phyloP scores from a whole-genome alignment of 2,329 filamentous ascomycete genomes.

The Colletotrichum sp. region DNA sequence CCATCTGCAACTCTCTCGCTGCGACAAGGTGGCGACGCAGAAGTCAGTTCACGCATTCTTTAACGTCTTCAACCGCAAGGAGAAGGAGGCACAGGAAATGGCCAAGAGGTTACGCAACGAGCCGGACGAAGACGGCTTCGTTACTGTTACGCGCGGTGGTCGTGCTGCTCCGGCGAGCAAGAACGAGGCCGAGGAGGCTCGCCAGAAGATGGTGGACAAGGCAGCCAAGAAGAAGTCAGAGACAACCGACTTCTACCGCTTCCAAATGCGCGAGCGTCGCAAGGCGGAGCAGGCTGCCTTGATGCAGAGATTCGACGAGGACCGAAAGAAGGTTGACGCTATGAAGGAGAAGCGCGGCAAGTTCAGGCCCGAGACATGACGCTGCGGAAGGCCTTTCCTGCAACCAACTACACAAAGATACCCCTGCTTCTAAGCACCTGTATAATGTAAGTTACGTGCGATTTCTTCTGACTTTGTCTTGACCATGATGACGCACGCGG shows the following conservation, averaged over 20 bases:
- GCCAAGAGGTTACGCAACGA: slow-evolving; percentile 73
- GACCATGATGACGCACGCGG: slow-evolving; percentile 57
- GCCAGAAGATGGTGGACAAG: slow-evolving; percentile 66
- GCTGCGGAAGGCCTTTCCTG: background rate
- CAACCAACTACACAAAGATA: slow-evolving; percentile 4
- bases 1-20: slow-evolving; percentile 76
- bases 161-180: slow-evolving; percentile 74
- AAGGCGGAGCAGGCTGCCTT: slow-evolving; percentile 76
- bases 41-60: slow-evolving; percentile 84
- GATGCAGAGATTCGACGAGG: slow-evolving; percentile 75
- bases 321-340: slow-evolving; percentile 72
- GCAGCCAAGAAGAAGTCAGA: slow-evolving; percentile 66
- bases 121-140: slow-evolving; percentile 93
- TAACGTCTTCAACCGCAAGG: slow-evolving; percentile 76
- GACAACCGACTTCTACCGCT: slow-evolving; percentile 79
- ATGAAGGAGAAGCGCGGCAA: slow-evolving; percentile 72
- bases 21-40: slow-evolving; percentile 70
- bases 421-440: slow-evolving; percentile 1
- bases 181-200: slow-evolving; percentile 70
- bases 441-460: slow-evolving; percentile 21
- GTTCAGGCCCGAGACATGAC: slow-evolving; percentile 57
- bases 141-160: slow-evolving; percentile 86
- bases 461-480: background rate
- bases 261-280: slow-evolving; percentile 79
- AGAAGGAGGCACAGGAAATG: slow-evolving; percentile 65